Evolutionary conservation across 345 rosid genomes (phyloP), one percentile per base, ranked within the genome.

Genomic region (Citrus inodora): DNA sequence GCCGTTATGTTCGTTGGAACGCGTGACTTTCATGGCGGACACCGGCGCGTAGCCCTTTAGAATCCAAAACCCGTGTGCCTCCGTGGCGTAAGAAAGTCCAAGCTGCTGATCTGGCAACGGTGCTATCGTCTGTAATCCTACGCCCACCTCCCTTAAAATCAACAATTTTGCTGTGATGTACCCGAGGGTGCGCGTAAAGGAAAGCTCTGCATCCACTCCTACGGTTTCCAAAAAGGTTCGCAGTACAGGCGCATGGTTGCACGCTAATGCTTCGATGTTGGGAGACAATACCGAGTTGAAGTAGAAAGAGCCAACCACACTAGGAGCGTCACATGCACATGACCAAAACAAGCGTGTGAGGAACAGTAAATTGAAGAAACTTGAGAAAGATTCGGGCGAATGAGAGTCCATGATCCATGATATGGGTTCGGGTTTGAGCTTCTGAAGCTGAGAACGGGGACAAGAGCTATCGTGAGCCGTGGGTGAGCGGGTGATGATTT

Each of bases 341-440:
- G 89, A 24, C 98, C 98, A 92, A 72, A 95, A 95, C 73, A 95
- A 76, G 76, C 93, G 97, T 37, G 83, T 86, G 66, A 93, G 83
- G 74, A 95, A 83, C 19, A 93, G 84, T 32, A 93, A 70, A 73
- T 86, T 85, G 78, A 95, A 95, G 84, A 93, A 90, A 35, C 85
- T 83, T 3, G 98, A 93, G 67, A 95, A 87, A 0, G 97, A 90
- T 51, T 93, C 98, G 0, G 90, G 88, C 1, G 98, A 84, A 85
- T 95, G 95, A 74, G 95, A 86, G 68, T 90, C 92, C 90, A 95
- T 87, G 76, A 95, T 85, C 98, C 98, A 93, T 28, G 87, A 73
- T 63, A 93, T 71, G 4, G 95, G 92, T 28, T 89, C 92, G 37
- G 95, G 87, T 79, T 86, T 88, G 74, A 95, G 85, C 58, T 85